Evolutionary conservation across 352 stramenopile species (phyloP).

Genomic region (Phytophthora pistaciae): DNA sequence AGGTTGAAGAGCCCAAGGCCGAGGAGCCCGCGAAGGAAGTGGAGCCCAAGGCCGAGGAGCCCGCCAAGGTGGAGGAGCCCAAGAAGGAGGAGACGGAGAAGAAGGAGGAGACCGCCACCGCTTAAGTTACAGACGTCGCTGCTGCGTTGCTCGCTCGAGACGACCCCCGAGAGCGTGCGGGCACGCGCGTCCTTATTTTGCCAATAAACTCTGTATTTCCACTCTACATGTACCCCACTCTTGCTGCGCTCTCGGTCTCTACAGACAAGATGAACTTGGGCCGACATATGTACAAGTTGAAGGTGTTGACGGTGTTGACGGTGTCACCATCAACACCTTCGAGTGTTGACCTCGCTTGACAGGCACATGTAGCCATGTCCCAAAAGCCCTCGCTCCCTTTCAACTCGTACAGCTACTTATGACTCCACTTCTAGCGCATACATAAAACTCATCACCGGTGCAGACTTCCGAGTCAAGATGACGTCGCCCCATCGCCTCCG

Average conservation of each 20-base stretch:
- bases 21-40: conserved; percentile 21
- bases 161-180: conserved; percentile 26
- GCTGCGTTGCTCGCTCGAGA: conserved; percentile 22
- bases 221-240: background rate
- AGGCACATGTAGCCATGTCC: background rate
- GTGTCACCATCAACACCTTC: too few relatives aligned
- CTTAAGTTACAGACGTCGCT: conserved; percentile 33
- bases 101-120: conserved; percentile 19
- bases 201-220: conserved; percentile 42
- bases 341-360: background rate
- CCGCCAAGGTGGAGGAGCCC: conserved; percentile 13
- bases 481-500: conserved; percentile 11
- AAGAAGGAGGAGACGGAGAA: conserved; percentile 29
- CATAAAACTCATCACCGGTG: background rate
- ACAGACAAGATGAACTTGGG: background rate
- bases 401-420: background rate
- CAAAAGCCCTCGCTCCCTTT: background rate
- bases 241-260: background rate
- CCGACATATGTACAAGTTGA: too few relatives aligned
- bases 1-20: conserved; percentile 1
- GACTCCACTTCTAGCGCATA: background rate
- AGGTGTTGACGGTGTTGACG: too few relatives aligned
- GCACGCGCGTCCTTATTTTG: conserved; percentile 11
- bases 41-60: conserved; percentile 21
- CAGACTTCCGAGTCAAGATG: conserved; percentile 6